Evolutionary conservation across 495 filamentous ascomycete genomes (phyloP).

Genomic region (Hypoxylon lienhwacheense): DNA sequence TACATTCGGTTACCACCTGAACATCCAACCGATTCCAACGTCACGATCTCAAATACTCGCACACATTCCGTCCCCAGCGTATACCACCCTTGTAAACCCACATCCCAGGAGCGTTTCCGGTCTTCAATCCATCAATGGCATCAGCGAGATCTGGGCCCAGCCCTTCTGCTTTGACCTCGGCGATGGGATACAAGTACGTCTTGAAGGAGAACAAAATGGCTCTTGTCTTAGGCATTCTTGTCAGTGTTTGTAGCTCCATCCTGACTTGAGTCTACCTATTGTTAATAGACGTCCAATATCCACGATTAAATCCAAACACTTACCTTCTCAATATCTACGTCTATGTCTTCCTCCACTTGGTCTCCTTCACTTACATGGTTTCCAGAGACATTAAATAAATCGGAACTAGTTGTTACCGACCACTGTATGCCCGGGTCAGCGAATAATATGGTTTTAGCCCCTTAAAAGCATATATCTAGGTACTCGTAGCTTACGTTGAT

Average conservation of each 20-base stretch:
- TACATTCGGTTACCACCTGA: too few relatives aligned
- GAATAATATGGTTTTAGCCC: background rate
- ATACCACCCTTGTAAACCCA: constrained; percentile 67
- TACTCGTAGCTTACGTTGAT: constrained; percentile 50
- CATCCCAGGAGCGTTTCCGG: constrained; percentile 69
- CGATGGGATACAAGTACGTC: constrained; percentile 73
- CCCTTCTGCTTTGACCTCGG: constrained; percentile 69
- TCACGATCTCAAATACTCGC: constrained; percentile 57
- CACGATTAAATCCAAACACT: background rate
- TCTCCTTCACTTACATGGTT: constrained; percentile 54
- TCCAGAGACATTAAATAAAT: constrained; percentile 58
- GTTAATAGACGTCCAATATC: background rate
- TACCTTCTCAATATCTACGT: constrained; percentile 55
- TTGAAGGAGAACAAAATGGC: constrained; percentile 79
- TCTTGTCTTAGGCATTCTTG: constrained; percentile 65
- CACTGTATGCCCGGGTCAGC: constrained; percentile 48
- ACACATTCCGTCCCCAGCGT: constrained; percentile 67
- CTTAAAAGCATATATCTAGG: background rate
- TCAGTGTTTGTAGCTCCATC: constrained; percentile 76
- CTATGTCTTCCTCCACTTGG: constrained; percentile 46
- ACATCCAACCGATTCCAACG: background rate
- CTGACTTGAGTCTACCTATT: constrained; percentile 56
- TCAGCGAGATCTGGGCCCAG: constrained; percentile 63
- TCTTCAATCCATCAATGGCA: constrained; percentile 72
- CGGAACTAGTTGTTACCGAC: constrained; percentile 60